Base-by-base conservation (phyloP, 164 flowering plant species). In the Akebia trifoliata region DNA sequence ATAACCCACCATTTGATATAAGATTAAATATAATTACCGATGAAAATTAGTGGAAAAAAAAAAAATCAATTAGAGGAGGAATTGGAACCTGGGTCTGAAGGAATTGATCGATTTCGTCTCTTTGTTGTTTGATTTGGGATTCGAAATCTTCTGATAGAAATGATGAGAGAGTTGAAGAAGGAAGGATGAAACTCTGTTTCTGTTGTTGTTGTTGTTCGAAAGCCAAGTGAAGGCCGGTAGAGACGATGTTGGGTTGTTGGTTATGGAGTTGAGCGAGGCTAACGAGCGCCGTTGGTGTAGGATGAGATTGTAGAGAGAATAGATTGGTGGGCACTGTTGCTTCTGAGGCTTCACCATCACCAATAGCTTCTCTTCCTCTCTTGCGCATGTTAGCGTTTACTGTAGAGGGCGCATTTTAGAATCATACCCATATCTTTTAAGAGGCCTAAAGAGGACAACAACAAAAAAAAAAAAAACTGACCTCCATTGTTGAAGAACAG, bases 321-420 rank as follows among this genome's bases (percentile, higher is more conserved):
- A 57, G 59, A 68, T 70, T 62, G 45, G 74, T n/a, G n/a, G n/a
- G n/a, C n/a, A n/a, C n/a, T n/a, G n/a, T n/a, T n/a, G n/a, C n/a
- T n/a, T n/a, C n/a, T n/a, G n/a, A n/a, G n/a, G n/a, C n/a, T n/a
- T n/a, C n/a, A n/a, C n/a, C n/a, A n/a, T n/a, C n/a, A n/a, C n/a
- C n/a, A n/a, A n/a, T n/a, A n/a, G n/a, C 29, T 58, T 83, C 90
- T 74, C 92, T 77, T 63, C 81, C 84, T 68, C 96, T 75, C 57
- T 88, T 88, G 1, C 85, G 65, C 7, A 75, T 52, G 55, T 78
- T 74, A 30, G 32, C 18, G n/a, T n/a, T n/a, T n/a, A n/a, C n/a
- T n/a, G n/a, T n/a, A n/a, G n/a, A n/a, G n/a, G n/a, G n/a, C n/a
- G n/a, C n/a, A n/a, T n/a, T n/a, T n/a, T n/a, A n/a, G n/a, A n/a